Evolutionary conservation across 169 alveolate species (phyloP), one percentile per base, ranked within the genome.

Genomic region (Neospora caninum): DNA sequence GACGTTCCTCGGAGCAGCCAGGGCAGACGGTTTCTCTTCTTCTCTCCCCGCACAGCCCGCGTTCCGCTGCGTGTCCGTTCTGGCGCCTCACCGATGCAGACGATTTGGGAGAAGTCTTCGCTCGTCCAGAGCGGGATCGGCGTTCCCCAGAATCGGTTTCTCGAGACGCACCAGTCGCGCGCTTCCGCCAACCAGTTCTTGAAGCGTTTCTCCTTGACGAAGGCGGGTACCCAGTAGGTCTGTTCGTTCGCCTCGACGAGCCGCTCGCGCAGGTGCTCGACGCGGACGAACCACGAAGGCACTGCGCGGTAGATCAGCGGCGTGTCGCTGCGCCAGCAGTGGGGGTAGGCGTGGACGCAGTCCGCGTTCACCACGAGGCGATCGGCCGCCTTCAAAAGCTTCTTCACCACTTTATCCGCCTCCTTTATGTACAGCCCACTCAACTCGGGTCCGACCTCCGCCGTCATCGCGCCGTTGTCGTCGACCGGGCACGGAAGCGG

Each of bases 181-280:
- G 99, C 99, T 95, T 99, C 99, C 2, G 98, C 98, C 38, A 99
- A 98, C 99, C 99, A 99, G 97, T 99, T 99, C 89, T 99, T 99
- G 97, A 99, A 99, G 91, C 99, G 97, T 94, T 98, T 99, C 93
- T 98, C 99, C 96, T 99, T 98, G 69, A 99, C 99, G 88, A 97
- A 98, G 36, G 97, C 94, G 0, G 99, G 99, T 67, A 99, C 99
- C 96, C 96, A 95, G 29, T 99, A 98, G 88, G 99, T 97, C 89
- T 98, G 93, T 86, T 97, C 97, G 96, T 98, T 99, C 94, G 98
- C 97, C 38, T 94, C 94, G 64, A 99, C 95, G 41, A 99, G 96
- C 73, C 97, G 96, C 88, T 98, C 99, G 88, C 99, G 98, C 83
- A 98, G 96, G 67, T 97, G 98, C 93, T 98, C 99, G 7, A 99